Evolutionary conservation across 108 stramenopile species (phyloP), one percentile per base, ranked within the genome.

Genomic region (Mayamaea pseudoterrestris): DNA sequence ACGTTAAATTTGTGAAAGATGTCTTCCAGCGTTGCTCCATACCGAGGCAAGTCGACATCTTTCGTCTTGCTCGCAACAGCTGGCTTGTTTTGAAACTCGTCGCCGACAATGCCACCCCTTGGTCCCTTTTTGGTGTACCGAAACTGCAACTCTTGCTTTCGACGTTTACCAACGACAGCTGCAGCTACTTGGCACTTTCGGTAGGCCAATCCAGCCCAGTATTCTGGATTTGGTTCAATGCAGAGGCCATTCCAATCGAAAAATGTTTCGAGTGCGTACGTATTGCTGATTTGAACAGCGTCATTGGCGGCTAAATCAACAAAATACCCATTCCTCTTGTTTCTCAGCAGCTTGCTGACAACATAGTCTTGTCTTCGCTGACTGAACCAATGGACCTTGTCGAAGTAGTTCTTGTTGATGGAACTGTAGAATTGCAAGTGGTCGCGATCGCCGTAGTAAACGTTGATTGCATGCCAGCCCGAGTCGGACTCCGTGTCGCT

Each of bases 81-180:
- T 45, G 27, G 22, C 16, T 57, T 30, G 26, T 71, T 76, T 55
- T 81, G 69, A 41, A 71, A 69, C 4, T 49, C 59, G 20, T 60
- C 37, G n/a, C 61, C 68, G 11, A 68, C 58, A 40, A 81, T 76
- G 6, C 80, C 80, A 22, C 71, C 71, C 18, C 54, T 49, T 11
- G 44, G 50, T 2, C 44, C 53, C 9, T 18, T 27, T 27, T 31
- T 34, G 30, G 48, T 42, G 37, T 42, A 61, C 26, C 30, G 35
- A 31, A 76, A 76, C 13, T 53, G 1, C n/a, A 76, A 54, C 28
- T 50, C 12, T 48, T 76, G 58, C 60, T 62, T 61, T 16, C 54
- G 45, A 18, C 47, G 17, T 13, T 22, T 16, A 14, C 74, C 74
- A 7, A 71, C 62, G 1, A 76, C 66, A 4, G 66, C 74, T 12